Evolutionary conservation across 2,329 filamentous ascomycete genomes (phyloP), one percentile per base, ranked within the genome.

Genomic region (Nothomitra cinnamomea): DNA sequence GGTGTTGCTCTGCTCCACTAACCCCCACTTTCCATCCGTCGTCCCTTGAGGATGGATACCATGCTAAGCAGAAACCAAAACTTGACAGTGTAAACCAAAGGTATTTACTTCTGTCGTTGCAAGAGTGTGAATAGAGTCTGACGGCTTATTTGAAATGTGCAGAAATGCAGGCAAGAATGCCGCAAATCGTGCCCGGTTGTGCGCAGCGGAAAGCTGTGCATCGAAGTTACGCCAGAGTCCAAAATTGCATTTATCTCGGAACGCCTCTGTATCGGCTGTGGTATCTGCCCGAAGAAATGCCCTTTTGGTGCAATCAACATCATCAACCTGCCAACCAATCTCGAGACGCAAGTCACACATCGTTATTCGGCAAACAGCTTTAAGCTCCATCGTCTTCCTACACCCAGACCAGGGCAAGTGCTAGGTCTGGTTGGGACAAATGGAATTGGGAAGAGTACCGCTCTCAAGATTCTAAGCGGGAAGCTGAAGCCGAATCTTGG

Each of bases 361-460:
- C 85, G 92, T 67, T 98, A 98, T 76, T 94, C 90, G 54, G 90
- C 92, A 68, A 98, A 98, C 78, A 95, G 89, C 74, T 98, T 98
- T 81, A 98, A 98, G 78, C 81, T 98, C 60, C 92, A 98, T 71
- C 83, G 94, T 62, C 77, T 96, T 65, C 92, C 94, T 55, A 95
- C 90, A 79, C 92, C 92, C 58, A 83, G 92, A 57, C 90, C 92
- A 32, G 92, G 92, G 58, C 87, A 96, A 66, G 94, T 98, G 28
- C 73, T 98, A 55, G 92, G 92, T 74, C 78, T 98, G 52, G 94
- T 98, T 45, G 94, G 92, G 69, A 96, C 92, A 63, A 98, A 98
- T 80, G 92, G 94, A 87, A 98, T 96, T 64, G 92, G 92, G 71
- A 98, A 98, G 80, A 95, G 88, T 74, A 98, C 92, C n/a, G 94